A percentile compares a stretch with the other conserved stretches of the same genome.
Conservation (phyloP, 331 rosid genomes). For the Saraca asoca region DNA sequence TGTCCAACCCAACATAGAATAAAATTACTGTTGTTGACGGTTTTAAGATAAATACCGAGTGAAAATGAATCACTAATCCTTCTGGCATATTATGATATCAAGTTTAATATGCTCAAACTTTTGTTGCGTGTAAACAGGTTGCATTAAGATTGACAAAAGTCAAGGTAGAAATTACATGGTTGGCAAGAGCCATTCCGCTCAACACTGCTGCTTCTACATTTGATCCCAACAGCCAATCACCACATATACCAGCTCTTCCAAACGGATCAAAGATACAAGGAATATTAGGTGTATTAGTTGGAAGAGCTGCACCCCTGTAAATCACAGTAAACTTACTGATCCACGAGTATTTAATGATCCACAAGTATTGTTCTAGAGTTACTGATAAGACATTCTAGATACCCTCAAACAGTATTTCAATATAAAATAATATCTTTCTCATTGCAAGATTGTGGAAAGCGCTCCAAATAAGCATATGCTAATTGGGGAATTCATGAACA, state of each 20-base stretch:
- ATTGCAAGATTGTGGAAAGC: conserved; percentile 16
- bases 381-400: conserved; percentile 1
- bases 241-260: conserved; percentile 93
- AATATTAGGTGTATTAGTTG: conserved; percentile 72
- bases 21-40: neutral
- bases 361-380: neutral
- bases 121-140: neutral
- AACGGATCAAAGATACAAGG: conserved; percentile 90
- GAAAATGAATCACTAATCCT: conserved; percentile 32
- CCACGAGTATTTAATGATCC: conserved; percentile 9
- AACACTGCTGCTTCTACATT: conserved; percentile 83
- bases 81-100: neutral
- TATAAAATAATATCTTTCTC: neutral
- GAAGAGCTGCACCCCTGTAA: conserved; percentile 96
- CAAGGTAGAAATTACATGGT: conserved; percentile 59
- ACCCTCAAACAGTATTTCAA: neutral
- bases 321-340: neutral
- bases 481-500: conserved; percentile 1
- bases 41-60: neutral
- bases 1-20: conserved; percentile 21
- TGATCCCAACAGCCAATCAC: conserved; percentile 92
- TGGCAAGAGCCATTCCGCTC: conserved; percentile 81
- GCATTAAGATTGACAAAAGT: neutral
- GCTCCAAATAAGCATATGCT: conserved; percentile 6
- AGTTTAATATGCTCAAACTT: neutral